Evolutionary conservation across 331 rosid species (phyloP).

Genomic region (Prunus yedoensis): DNA sequence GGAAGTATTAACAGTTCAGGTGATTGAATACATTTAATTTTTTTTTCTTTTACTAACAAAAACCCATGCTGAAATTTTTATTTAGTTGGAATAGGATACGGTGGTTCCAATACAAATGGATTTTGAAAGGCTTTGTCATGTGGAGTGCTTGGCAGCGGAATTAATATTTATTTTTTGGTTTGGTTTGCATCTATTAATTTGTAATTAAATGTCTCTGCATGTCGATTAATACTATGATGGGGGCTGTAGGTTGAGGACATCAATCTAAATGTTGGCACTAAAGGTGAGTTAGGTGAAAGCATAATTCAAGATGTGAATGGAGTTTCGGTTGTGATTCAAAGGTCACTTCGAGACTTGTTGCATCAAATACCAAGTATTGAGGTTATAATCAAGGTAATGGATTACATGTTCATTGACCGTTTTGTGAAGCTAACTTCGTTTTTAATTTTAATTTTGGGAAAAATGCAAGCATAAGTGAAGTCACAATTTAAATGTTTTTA

Average conservation of each 20-base stretch:
- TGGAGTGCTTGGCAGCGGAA: neutral
- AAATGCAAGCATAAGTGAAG: constrained; percentile 9
- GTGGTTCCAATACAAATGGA: neutral
- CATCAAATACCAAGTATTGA: constrained; percentile 74
- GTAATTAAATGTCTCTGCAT: neutral
- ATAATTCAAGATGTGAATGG: constrained; percentile 92
- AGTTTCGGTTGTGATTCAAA: constrained; percentile 67
- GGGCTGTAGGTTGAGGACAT: constrained; percentile 80
- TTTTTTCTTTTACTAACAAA: neutral
- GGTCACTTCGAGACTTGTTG: constrained; percentile 89
- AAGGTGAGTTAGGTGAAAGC: constrained; percentile 77
- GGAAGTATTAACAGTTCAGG: constrained; percentile 78
- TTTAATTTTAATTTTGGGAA: neutral
- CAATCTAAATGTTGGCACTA: constrained; percentile 88
- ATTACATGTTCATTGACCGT: constrained; percentile 20
- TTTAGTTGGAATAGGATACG: neutral
- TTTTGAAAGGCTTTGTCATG: neutral
- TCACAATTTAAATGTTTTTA: constrained; percentile 7
- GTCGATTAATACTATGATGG: neutral
- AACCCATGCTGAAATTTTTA: neutral
- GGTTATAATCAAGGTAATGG: constrained; percentile 60
- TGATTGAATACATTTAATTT: neutral
- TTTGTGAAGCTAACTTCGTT: constrained; percentile 1
- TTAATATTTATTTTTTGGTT: neutral
- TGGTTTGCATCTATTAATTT: neutral